These are phyloP conservation scores for Mycena vitilis DNA, from an alignment of 768 basidiomycete species.

Conservation along the genomic window DNA sequence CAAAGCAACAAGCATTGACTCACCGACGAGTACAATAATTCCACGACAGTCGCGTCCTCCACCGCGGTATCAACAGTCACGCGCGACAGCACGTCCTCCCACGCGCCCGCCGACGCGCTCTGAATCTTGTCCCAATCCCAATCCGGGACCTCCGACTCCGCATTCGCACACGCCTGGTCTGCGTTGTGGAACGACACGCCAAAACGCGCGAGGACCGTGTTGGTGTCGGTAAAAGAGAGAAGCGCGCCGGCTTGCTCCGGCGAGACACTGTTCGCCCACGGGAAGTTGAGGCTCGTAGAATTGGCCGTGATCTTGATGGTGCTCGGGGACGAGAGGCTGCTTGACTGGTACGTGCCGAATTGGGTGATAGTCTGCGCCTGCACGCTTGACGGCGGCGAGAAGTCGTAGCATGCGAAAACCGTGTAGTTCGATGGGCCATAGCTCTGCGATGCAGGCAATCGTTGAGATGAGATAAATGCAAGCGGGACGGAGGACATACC, in stretches of 20 bases:
- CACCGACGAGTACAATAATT: constrained; percentile 62
- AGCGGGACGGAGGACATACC: constrained; percentile 37
- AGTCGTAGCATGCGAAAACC: constrained; percentile 62
- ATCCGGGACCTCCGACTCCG: constrained; percentile 62
- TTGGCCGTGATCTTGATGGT: constrained; percentile 49
- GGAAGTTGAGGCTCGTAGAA: constrained; percentile 49
- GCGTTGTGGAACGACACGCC: constrained; percentile 67
- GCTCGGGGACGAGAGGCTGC: constrained; percentile 45
- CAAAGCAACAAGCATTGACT: constrained; percentile 22
- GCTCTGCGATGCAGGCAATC: constrained; percentile 45
- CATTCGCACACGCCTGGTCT: constrained; percentile 68
- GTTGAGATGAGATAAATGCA: neutral
- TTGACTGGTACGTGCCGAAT: constrained; percentile 57
- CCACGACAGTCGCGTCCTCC: constrained; percentile 56
- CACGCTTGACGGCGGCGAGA: constrained; percentile 43
- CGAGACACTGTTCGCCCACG: constrained; percentile 49
- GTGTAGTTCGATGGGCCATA: constrained; percentile 63
- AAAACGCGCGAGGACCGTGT: constrained; percentile 60
- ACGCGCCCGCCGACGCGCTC: constrained; percentile 49
- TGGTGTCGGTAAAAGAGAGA: constrained; percentile 49
- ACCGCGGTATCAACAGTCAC: constrained; percentile 47
- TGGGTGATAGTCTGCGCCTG: constrained; percentile 39
- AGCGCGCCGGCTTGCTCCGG: constrained; percentile 59
- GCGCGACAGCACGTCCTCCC: constrained; percentile 58
- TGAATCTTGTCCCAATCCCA: constrained; percentile 60